Conservation (phyloP, 2,329 filamentous ascomycete genomes). For the Colletotrichum tropicale region DNA sequence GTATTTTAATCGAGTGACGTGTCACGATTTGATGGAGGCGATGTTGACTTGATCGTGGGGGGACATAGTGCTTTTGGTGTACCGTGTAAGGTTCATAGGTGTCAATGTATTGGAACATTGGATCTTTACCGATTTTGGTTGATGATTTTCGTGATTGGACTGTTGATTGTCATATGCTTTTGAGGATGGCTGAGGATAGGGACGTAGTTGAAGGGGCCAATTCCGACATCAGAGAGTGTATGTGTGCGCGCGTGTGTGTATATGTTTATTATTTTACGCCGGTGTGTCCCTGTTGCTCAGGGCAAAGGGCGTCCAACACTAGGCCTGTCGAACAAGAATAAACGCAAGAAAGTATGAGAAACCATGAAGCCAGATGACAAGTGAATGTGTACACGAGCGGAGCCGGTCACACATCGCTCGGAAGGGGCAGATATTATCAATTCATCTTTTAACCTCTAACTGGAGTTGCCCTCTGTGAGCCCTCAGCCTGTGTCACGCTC, state of each 20-base stretch:
- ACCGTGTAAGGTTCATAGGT: not conserved
- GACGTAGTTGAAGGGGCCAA: not conserved
- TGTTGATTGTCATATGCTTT: not conserved
- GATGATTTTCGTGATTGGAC: not conserved
- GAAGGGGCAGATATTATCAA: not conserved
- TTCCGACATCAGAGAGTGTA: no score
- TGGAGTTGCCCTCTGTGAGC: not conserved
- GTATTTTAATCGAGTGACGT: not conserved
- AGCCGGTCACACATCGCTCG: no score
- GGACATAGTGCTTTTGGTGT: not conserved
- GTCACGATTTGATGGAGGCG: not conserved
- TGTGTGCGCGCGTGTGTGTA: no score
- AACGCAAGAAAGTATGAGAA: no score
- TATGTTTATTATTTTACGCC: no score
- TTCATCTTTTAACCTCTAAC: not conserved
- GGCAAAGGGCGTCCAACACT: no score
- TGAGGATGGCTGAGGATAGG: fast-evolving
- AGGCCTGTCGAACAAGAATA: no score
- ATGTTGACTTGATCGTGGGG: not conserved
- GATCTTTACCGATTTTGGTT: not conserved
- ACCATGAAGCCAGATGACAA: no score
- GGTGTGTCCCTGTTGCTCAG: no score
- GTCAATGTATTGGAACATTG: not conserved
- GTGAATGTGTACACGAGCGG: no score
- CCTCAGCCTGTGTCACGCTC: not conserved